Base-by-base conservation (phyloP, 768 basidiomycete species). In the Amanita thiersii region DNA sequence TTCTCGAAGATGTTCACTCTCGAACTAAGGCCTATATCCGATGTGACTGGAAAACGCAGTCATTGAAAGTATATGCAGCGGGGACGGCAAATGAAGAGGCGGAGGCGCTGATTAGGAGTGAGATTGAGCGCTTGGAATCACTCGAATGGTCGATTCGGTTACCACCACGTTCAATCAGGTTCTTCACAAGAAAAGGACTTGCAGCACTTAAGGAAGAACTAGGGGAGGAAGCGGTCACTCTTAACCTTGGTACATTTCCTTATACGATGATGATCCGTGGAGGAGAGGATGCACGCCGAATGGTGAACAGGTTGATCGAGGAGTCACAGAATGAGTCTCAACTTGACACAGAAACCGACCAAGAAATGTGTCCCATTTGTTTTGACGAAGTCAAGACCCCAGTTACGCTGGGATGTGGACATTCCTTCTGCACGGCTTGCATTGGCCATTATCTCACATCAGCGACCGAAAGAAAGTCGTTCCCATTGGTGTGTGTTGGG, bases 131-230 rank as follows among this genome's bases (percentile, higher is more conserved):
- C 11, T 61, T 78, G 15, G 59, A 66, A 15, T 55, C 64, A 8
- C 53, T 69, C 47, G 71, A 75, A 43, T 66, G 60, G 40, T 60
- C 61, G 2, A 50, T 70, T 3, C 47, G 51, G 1, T 52, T 80
- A 25, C 59, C 65, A 34, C 54, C 56, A 25, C 47, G 60, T 12
- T 65, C 65, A 1, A 56, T 79, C 4, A 59, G 74, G 1, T 75
- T 68, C 52, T 77, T 82, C 40, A 57, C 76, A 6, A 62, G 65
- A 28, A 64, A 62, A 35, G 79, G 75, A 5, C 50, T 81, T 8
- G 58, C 65, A 23, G 60, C 63, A 21, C 48, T 84, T 48, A 68
- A 68, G 45, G 78, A 75, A 29, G 60, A 67, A 0, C 56, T 80
- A 19, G 77, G 79, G 14, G 70, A 75, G 28, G 69, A 75, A 26